phyloP scores from a whole-genome alignment of 2,329 filamentous ascomycete genomes.

The Penicillium psychrosexuale region DNA sequence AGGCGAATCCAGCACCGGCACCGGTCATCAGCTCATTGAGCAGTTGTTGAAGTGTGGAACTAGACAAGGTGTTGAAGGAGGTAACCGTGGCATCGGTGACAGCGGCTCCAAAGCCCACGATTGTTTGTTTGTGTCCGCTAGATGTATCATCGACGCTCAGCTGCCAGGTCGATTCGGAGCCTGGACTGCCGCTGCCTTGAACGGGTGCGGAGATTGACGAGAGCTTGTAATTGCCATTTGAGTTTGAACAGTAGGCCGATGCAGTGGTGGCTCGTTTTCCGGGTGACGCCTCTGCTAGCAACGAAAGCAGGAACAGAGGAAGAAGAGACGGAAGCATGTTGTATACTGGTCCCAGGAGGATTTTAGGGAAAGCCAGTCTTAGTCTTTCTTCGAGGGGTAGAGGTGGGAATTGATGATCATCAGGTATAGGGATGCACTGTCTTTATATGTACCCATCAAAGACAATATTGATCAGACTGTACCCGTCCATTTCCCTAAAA shows the following conservation, averaged over 20 bases:
- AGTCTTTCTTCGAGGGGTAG: neutral
- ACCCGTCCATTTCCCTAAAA: neutral
- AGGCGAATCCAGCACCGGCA: conserved; percentile 35
- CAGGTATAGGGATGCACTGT: neutral
- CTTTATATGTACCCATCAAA: neutral
- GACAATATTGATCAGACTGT: neutral
- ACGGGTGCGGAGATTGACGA: conserved; percentile 20
- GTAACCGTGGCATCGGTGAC: conserved; percentile 41
- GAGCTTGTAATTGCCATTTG: conserved; percentile 27
- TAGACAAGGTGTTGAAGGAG: conserved; percentile 33
- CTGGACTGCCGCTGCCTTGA: conserved; percentile 19
- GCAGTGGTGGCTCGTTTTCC: conserved; percentile 19
- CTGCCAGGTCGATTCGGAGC: conserved; percentile 26
- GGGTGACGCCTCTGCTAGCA: conserved; percentile 3
- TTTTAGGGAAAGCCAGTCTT: neutral
- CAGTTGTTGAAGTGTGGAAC: conserved; percentile 28
- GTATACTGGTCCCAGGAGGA: neutral
- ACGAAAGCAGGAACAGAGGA: neutral
- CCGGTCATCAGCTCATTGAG: conserved; percentile 36
- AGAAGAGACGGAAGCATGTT: neutral
- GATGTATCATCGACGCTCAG: conserved; percentile 27
- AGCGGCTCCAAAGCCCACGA: conserved; percentile 38
- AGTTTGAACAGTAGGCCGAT: conserved; percentile 28
- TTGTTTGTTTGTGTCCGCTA: conserved; percentile 27
- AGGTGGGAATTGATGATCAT: no score